Conservation (phyloP, 192 early-diverging fungal species). For the Lobosporangium transversale region DNA sequence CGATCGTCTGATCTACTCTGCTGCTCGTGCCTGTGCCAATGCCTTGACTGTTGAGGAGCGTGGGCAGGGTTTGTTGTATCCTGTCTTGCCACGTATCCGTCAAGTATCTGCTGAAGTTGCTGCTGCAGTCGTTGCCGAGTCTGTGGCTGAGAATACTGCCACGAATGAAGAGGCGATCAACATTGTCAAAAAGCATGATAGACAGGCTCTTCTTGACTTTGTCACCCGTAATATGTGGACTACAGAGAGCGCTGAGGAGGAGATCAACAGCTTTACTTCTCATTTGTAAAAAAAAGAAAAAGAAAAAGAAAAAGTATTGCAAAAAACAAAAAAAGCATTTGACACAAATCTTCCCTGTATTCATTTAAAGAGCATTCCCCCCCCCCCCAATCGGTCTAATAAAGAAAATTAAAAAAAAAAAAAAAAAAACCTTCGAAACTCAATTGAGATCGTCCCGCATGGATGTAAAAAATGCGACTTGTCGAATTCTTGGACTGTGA, state of each 20-base stretch:
- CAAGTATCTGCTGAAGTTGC: constrained; percentile 85
- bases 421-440: too few species aligned
- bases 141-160: constrained; percentile 71
- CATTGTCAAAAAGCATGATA: constrained; percentile 50
- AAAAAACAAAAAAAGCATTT: constrained; percentile 9
- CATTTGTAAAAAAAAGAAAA: constrained; percentile 22
- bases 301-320: background rate
- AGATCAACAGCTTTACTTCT: constrained; percentile 31
- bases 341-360: background rate
- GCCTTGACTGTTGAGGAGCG: constrained; percentile 77
- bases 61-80: constrained; percentile 80
- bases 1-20: constrained; percentile 83
- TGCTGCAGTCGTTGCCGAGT: constrained; percentile 77
- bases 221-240: constrained; percentile 49
- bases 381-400: too few species aligned
- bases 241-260: constrained; percentile 35
- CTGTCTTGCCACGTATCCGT: constrained; percentile 86
- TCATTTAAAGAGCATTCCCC: too few species aligned
- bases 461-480: too few species aligned
- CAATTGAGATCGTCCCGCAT: too few species aligned
- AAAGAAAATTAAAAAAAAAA: too few species aligned
- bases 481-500: too few species aligned
- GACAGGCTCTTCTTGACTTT: constrained; percentile 25
- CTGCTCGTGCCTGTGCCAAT: constrained; percentile 81
- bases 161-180: constrained; percentile 58